Conservation (phyloP, 1,139 yeast genomes). For the Fermentozyma sake region DNA sequence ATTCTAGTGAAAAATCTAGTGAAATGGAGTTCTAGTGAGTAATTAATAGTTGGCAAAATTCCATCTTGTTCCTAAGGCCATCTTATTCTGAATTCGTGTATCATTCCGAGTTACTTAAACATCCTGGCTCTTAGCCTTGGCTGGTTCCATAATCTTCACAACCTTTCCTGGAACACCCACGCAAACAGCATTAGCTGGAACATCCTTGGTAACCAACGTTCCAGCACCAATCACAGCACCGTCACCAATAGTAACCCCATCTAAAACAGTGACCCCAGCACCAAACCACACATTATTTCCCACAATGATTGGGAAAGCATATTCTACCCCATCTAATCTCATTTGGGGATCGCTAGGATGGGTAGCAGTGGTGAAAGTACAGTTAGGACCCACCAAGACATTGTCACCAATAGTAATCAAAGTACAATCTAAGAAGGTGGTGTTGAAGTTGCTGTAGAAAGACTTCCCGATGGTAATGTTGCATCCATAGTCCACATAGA, state of each 20-base stretch:
- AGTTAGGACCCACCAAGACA: constrained; percentile 63
- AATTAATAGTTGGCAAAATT: neutral
- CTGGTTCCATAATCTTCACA: constrained; percentile 21
- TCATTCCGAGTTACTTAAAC: neutral
- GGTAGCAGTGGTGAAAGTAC: constrained; percentile 55
- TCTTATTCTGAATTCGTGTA: neutral
- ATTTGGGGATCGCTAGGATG: constrained; percentile 54
- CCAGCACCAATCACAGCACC: constrained; percentile 68
- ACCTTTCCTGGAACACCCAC: constrained; percentile 61
- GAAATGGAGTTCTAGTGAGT: too few relatives aligned
- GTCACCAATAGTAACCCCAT: constrained; percentile 65
- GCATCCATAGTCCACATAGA: constrained; percentile 56
- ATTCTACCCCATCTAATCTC: constrained; percentile 45
- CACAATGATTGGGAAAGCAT: constrained; percentile 51
- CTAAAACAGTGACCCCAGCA: constrained; percentile 47
- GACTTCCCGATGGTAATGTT: constrained; percentile 46
- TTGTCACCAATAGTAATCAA: constrained; percentile 58
- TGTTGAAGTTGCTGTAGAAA: constrained; percentile 54
- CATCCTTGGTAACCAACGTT: constrained; percentile 52
- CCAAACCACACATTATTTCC: constrained; percentile 71
- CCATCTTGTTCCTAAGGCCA: neutral
- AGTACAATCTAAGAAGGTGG: constrained; percentile 55
- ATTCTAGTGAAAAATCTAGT: too few relatives aligned
- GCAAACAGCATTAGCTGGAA: constrained; percentile 50
- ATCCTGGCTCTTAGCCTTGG: constrained; percentile 4